phyloP scores from a whole-genome alignment of 768 basidiomycete species.

The Kwoniella sp. region DNA sequence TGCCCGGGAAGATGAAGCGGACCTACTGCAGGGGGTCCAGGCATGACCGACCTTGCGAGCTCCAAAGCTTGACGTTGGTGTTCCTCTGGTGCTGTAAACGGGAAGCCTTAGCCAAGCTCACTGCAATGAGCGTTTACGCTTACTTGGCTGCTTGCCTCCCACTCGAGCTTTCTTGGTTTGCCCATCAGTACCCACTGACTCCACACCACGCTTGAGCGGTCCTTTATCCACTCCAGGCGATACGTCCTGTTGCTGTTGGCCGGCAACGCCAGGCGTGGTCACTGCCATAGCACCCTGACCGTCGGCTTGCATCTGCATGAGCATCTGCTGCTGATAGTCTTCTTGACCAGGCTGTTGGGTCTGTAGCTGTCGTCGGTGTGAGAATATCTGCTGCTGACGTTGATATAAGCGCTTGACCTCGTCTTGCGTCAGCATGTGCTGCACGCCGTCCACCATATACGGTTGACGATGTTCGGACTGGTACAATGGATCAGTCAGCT shows the following conservation, averaged over 20 bases:
- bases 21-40: not conserved
- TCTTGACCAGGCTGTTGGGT: not conserved
- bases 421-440: conserved; percentile 4
- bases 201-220: conserved; percentile 18
- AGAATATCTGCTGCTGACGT: conserved; percentile 11
- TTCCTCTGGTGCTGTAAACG: conserved; percentile 20
- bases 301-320: not conserved
- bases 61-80: conserved; percentile 27
- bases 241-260: conserved; percentile 1
- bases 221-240: conserved; percentile 3
- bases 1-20: conserved; percentile 4
- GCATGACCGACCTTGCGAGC: conserved; percentile 16
- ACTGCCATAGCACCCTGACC: not conserved
- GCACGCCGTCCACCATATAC: not conserved
- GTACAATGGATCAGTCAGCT: not conserved
- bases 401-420: conserved; percentile 9
- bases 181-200: conserved; percentile 1
- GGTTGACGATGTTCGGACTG: not conserved
- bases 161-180: conserved; percentile 14
- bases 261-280: conserved; percentile 3
- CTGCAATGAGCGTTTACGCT: not conserved
- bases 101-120: not conserved
- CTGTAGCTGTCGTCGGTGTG: conserved; percentile 8
- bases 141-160: conserved; percentile 23
- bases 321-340: conserved; percentile 8